Evolutionary conservation across 1,284 basidiomycete genomes (phyloP).

Genomic region (Hemileia vastatrix): DNA sequence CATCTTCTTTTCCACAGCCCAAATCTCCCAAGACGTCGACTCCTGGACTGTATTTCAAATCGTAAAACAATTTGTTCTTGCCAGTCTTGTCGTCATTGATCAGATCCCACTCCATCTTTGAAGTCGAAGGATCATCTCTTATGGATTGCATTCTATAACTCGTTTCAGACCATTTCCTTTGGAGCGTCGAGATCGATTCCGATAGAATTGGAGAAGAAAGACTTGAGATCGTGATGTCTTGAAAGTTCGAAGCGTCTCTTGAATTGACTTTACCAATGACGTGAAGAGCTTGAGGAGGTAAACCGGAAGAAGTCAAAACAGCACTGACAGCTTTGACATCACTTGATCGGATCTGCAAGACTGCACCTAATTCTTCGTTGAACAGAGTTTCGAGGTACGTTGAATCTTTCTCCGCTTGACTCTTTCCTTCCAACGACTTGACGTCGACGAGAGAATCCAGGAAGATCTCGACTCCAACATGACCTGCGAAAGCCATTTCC

Average conservation of each 20-base stretch:
- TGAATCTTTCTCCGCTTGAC: no score
- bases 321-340: constrained; percentile 56
- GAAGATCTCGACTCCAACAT: constrained; percentile 62
- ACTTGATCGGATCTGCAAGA: constrained; percentile 67
- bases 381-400: constrained; percentile 67
- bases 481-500: constrained; percentile 96
- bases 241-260: constrained; percentile 52
- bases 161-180: constrained; percentile 84
- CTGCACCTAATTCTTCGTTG: constrained; percentile 94
- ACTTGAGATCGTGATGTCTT: constrained; percentile 56
- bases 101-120: constrained; percentile 70
- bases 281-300: constrained; percentile 65
- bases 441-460: constrained; percentile 54
- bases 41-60: constrained; percentile 59
- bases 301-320: constrained; percentile 59
- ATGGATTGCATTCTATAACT: constrained; percentile 81
- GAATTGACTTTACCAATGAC: constrained; percentile 60
- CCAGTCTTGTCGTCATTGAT: constrained; percentile 60
- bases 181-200: constrained; percentile 60
- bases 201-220: constrained; percentile 55
- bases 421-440: constrained; percentile 39
- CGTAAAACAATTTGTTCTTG: constrained; percentile 63
- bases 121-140: constrained; percentile 70
- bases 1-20: not conserved
- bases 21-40: constrained; percentile 27